Percentiles rank a stretch among this genome's conserved stretches.
Evolutionary conservation across 2,329 filamentous ascomycete species (phyloP).

Genomic region (Myriangium duriaei): DNA sequence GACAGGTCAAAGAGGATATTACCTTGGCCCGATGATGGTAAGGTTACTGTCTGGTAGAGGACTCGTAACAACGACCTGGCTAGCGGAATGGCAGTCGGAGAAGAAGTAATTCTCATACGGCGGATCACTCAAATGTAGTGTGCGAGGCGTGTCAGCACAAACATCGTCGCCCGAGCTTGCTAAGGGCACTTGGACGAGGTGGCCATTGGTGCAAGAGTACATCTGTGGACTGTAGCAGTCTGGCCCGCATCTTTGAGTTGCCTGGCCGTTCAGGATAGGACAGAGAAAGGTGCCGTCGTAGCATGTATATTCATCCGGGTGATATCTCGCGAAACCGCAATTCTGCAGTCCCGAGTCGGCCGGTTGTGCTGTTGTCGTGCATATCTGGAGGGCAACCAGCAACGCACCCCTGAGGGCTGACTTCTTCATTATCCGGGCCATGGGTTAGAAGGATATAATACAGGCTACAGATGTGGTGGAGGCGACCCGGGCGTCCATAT

Average conservation of each 20-base stretch:
- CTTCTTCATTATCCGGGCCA: too few species aligned
- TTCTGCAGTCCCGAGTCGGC: conserved; percentile 1
- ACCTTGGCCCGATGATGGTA: conserved; percentile 42
- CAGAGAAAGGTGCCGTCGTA: conserved; percentile 27
- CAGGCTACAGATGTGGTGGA: too few species aligned
- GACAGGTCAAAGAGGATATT: conserved; percentile 41
- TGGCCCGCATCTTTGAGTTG: conserved; percentile 24
- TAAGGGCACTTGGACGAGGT: conserved; percentile 16
- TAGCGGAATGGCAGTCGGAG: conserved; percentile 48
- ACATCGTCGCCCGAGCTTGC: conserved; percentile 12
- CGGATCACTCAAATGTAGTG: conserved; percentile 39
- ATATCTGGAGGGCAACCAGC: too few species aligned
- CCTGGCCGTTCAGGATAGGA: conserved; percentile 22
- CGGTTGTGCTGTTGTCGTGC: too few species aligned
- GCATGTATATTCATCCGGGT: conserved; percentile 24
- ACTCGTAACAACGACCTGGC: conserved; percentile 49
- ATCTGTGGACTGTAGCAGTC: conserved; percentile 25
- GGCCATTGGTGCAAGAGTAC: conserved; percentile 19
- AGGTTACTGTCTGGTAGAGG: conserved; percentile 43
- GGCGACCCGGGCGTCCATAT: too few species aligned
- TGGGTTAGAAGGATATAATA: too few species aligned
- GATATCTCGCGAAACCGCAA: conserved; percentile 7
- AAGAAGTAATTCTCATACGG: conserved; percentile 56
- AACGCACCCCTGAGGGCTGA: too few species aligned
- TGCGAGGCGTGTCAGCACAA: conserved; percentile 21